Conservation (phyloP, 2,329 filamentous ascomycete species). For the Chaetomiaceae sp. region DNA sequence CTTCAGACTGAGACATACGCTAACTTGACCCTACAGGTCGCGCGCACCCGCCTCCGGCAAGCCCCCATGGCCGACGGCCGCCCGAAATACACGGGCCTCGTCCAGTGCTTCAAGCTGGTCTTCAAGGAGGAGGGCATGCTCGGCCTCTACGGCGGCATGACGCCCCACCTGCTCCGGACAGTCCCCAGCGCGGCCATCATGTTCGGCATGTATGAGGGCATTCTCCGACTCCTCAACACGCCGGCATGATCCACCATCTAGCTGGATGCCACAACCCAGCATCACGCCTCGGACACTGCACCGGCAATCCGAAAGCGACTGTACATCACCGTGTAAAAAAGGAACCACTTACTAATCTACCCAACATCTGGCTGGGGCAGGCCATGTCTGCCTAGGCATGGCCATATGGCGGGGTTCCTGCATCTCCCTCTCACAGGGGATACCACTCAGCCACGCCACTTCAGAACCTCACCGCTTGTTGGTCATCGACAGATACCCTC, state of each 20-base stretch:
- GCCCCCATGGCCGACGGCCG: slow-evolving; percentile 68
- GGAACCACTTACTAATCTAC: background rate
- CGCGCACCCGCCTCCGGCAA: slow-evolving; percentile 78
- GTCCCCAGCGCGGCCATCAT: slow-evolving; percentile 93
- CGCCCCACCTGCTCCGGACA: slow-evolving; percentile 84
- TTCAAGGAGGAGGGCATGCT: slow-evolving; percentile 85
- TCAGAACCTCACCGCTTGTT: background rate
- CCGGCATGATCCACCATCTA: slow-evolving; percentile 18
- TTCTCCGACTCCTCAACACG: slow-evolving; percentile 44
- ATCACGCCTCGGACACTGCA: background rate
- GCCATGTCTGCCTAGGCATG: background rate
- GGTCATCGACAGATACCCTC: slow-evolving; percentile 6
- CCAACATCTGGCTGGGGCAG: background rate
- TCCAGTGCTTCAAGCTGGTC: slow-evolving; percentile 84
- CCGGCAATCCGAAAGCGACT: background rate
- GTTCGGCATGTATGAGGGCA: slow-evolving; percentile 80
- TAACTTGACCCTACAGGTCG: slow-evolving; percentile 51
- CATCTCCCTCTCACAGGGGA: background rate
- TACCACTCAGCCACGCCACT: background rate
- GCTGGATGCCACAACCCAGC: background rate
- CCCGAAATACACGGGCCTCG: slow-evolving; percentile 81
- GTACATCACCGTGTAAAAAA: slow-evolving; percentile 12
- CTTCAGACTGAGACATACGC: background rate
- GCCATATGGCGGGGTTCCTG: background rate
- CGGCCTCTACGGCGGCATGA: slow-evolving; percentile 84